Base-by-base conservation (phyloP, 495 filamentous ascomycete species). In the Penicillium cataractarum region DNA sequence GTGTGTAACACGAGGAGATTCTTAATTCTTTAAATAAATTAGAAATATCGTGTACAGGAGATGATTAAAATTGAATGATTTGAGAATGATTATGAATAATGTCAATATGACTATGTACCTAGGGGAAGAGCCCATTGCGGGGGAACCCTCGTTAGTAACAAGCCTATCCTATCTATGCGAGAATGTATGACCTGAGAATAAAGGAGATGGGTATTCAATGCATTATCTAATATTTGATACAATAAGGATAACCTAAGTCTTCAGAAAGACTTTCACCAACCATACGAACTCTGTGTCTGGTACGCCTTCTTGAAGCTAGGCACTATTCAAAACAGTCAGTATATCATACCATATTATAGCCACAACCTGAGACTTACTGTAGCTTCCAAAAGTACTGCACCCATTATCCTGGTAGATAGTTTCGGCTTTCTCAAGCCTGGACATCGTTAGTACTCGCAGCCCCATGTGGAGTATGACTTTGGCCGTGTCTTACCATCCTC, bases 401-500 rank as follows among this genome's bases (percentile, higher is more conserved):
- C 76, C 78, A 62, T 62, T 77, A 22, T 77, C 72, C 6, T 69
- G 63, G 56, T 74, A 80, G 8, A 71, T 61, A 3, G 44, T 40
- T 31, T 78, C 66, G n/a, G 78, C 78, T 62, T 74, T 72, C 31
- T 68, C 58, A 15, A 78, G 62, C 68, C 78, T 80, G 29, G 2
- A 48, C 17, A 37, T 60, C 44, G 58, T 58, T 56, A 66, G 49
- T 35, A 42, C 27, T 49, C 19, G 56, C 48, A 3, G 35, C 10
- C 21, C 31, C 37, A 46, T 12, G 19, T 39, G 19, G 2, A 37
- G 29, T 19, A 0, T 13, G 5, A 26, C 1, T 10, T 29, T 2
- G 17, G 27, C n/a, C 31, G 40, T 3, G 9, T 42, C 75, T 58
- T 76, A 79, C 86, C 82, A 92, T 72, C 87, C 82, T 65, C 81